Evolutionary conservation across 306 rosid species (phyloP).

Genomic region (Canavalia ensiformis): DNA sequence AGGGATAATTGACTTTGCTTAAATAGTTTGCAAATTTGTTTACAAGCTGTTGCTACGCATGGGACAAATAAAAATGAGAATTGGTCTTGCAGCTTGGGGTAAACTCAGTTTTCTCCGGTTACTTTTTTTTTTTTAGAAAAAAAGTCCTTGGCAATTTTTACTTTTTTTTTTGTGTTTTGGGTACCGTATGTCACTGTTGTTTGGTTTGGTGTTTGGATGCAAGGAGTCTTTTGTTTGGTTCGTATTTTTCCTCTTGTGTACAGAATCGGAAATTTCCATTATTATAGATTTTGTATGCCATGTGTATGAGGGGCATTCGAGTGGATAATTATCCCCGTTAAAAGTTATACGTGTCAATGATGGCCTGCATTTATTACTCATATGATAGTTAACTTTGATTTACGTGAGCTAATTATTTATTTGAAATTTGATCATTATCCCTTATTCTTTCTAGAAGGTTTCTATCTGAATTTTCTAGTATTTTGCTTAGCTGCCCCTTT

Average conservation of each 20-base stretch:
- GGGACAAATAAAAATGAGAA: slow-evolving; percentile 37
- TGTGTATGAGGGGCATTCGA: neutral
- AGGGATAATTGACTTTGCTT: slow-evolving; percentile 39
- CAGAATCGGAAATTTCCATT: slow-evolving; percentile 14
- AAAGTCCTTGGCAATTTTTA: neutral
- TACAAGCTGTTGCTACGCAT: slow-evolving; percentile 24
- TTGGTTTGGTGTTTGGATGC: neutral
- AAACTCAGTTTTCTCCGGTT: slow-evolving; percentile 21
- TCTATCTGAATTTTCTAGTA: slow-evolving; percentile 36
- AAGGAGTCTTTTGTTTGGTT: neutral
- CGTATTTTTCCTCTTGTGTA: neutral
- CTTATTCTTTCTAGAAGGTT: slow-evolving; percentile 24
- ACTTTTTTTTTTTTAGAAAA: neutral
- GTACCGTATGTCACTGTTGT: neutral
- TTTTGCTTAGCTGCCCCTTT: slow-evolving; percentile 11
- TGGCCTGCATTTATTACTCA: neutral
- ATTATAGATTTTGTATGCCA: neutral
- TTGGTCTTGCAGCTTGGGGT: neutral
- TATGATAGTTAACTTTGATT: neutral
- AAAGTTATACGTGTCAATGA: neutral
- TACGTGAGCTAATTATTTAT: slow-evolving; percentile 7
- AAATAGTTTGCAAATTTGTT: slow-evolving; percentile 20
- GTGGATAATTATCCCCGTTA: neutral
- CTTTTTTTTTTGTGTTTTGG: neutral
- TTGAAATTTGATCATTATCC: neutral